A percentile compares a stretch with the other conserved stretches of the same genome.
Conservation (phyloP, 768 basidiomycete genomes). For the Punctularia strigosozonata region DNA sequence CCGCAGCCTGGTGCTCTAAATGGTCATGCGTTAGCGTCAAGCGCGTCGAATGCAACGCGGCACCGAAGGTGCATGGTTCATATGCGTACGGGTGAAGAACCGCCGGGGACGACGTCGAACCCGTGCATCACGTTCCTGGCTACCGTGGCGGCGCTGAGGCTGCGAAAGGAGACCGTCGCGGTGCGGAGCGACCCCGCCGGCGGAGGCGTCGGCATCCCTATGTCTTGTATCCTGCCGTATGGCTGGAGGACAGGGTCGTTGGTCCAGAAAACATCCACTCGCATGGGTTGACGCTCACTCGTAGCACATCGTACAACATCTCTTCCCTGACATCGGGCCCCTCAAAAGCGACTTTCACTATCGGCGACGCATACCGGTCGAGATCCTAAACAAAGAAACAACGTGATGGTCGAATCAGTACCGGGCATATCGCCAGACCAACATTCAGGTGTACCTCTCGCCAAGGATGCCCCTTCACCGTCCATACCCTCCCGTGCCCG, state of each 20-base stretch:
- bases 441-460: constrained; percentile 40
- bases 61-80: too few species aligned
- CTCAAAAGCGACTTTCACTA: constrained; percentile 73
- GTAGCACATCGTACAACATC: constrained; percentile 60
- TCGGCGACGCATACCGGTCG: constrained; percentile 63
- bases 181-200: constrained; percentile 59
- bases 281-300: constrained; percentile 33
- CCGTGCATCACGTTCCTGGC: constrained; percentile 80
- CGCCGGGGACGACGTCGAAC: constrained; percentile 22
- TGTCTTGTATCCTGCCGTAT: constrained; percentile 68
- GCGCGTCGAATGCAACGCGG: too few species aligned
- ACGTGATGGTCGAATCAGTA: neutral
- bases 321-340: constrained; percentile 84
- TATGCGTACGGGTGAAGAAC: too few species aligned
- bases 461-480: constrained; percentile 74
- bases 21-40: too few species aligned
- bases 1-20: constrained; percentile 38
- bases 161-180: constrained; percentile 49
- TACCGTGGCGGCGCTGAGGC: constrained; percentile 57
- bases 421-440: neutral
- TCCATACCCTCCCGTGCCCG: constrained; percentile 43
- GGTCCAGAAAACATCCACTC: neutral
- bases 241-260: constrained; percentile 32
- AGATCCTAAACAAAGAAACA: constrained; percentile 49
- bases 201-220: constrained; percentile 46